Base-by-base conservation (phyloP, 106 monocot genomes). In the Posidonia australis region DNA sequence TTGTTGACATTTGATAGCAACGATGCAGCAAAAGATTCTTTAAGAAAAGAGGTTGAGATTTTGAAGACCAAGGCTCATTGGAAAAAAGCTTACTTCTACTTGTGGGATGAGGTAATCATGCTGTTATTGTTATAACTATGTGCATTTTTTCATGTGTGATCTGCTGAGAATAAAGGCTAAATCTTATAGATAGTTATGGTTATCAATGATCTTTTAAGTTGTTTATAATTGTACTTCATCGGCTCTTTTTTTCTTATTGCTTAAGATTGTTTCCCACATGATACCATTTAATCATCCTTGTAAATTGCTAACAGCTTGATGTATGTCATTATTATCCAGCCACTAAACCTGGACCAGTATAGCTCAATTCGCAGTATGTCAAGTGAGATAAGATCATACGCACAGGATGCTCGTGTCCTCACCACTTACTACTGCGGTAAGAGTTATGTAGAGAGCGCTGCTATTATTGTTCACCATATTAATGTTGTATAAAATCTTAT, bases 381-480 rank as follows among this genome's bases (percentile, higher is more conserved):
- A 31, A 75, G 77, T 52, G 87, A 96, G 54, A 84, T 96, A 77
- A 74, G 77, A 31, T 67, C 79, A 11, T 84, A 87, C 81, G 96
- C 96, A 63, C 82, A 84, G 52, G 87, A 96, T 87, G 90, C 87
- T 29, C 86, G 96, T 23, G 75, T 96, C 16, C 70, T 96, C 41
- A 96, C 96, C 0, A 96, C 90, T 77, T 96, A 96, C 56, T 96
- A 96, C 57, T 83, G 82, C 67, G 96, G 96, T 96, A 79, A 83
- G 30, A 53, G 53, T 25, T 14, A 25, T 28, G 5, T 17, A 0
- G 23, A 57, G 57, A 10, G 2, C 57, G 13, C 29, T 27, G 1
- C 10, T 13, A 16, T 46, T 46, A 61, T 11, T 61, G 16, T 61
- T 20, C 16, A 28, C 18, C 10, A 23, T 21, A 9, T 53, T 21